Evolutionary conservation across 345 rosid species (phyloP), one percentile per base, ranked within the genome.

Genomic region (Euclidium syriacum): DNA sequence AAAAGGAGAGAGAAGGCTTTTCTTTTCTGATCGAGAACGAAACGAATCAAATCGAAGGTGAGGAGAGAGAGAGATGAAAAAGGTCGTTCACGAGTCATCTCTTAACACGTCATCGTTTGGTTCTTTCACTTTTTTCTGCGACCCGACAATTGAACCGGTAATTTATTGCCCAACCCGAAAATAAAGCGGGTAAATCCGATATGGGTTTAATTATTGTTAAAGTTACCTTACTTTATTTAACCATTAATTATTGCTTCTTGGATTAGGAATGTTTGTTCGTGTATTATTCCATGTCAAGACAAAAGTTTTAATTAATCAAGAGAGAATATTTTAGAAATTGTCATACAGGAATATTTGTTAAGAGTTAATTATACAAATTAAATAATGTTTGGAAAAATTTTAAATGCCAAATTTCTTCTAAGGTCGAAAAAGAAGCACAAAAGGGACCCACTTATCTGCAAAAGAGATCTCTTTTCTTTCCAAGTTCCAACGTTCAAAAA

Each of bases 361-460:
- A 3, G 8, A 29, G 5, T 29, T 29, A 1, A 1, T 29, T 29
- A 6, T 29, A n/a, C 39, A 3, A 44, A 20, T 36, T 35, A 9
- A 7, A n/a, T n/a, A n/a, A n/a, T n/a, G 39, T 39, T 51, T 51
- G 27, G 30, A 55, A 10, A 7, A 6, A 24, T 3, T 0, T 19
- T 6, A 67, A 35, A 27, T 59, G 40, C 15, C 25, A 17, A 34
- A 2, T 52, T 43, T 52, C 40, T 62, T 70, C 6, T 42, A 58
- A 25, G 75, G 75, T 64, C 34, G 55, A n/a, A 52, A 65, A 52
- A 35, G 27, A 29, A 52, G 58, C 7, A 59, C n/a, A 52, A 16
- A 36, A n/a, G 17, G 86, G 83, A 50, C 88, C 97, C 83, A 78
- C 86, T 81, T 87, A 90, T 90, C 95, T 78, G 54, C 32, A 52